A percentile compares a stretch with the other conserved stretches of the same genome.
phyloP scores from a whole-genome alignment of 2,329 filamentous ascomycete genomes.

The Rhytidhysteron rufulum region DNA sequence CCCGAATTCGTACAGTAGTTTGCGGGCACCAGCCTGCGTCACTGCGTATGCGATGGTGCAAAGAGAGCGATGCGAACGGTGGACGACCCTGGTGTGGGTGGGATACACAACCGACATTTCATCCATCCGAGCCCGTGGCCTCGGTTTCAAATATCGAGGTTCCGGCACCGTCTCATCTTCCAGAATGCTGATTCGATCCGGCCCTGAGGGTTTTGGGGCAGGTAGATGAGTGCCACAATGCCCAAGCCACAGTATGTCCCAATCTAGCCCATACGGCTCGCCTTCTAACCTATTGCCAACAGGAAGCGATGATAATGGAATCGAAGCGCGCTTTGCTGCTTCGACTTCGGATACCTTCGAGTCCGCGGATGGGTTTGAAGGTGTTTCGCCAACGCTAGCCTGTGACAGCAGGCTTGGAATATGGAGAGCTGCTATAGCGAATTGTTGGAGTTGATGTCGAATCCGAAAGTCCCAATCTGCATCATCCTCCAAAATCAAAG shows the following conservation, averaged over 20 bases:
- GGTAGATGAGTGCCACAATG: constrained; percentile 32
- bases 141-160: constrained; percentile 18
- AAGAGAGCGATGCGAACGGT: constrained; percentile 15
- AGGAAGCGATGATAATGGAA: constrained; percentile 6
- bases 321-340: constrained; percentile 11
- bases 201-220: constrained; percentile 7
- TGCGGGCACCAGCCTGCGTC: constrained; percentile 21
- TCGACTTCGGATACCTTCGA: constrained; percentile 5
- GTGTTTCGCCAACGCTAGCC: background rate
- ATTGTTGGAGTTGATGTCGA: constrained; percentile 12
- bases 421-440: constrained; percentile 10
- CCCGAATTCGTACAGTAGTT: constrained; percentile 24
- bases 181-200: constrained; percentile 15
- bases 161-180: constrained; percentile 18
- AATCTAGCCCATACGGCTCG: constrained; percentile 26
- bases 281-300: constrained; percentile 8
- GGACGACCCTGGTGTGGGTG: constrained; percentile 17
- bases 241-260: constrained; percentile 39
- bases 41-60: constrained; percentile 25
- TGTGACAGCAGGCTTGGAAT: constrained; percentile 10
- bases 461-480: constrained; percentile 23
- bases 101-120: constrained; percentile 16
- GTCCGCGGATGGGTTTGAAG: constrained; percentile 1
- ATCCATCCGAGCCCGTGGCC: constrained; percentile 13
- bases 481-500: constrained; percentile 24